Base-by-base conservation (phyloP, 768 basidiomycete species). In the Rhodotorula graminis region DNA sequence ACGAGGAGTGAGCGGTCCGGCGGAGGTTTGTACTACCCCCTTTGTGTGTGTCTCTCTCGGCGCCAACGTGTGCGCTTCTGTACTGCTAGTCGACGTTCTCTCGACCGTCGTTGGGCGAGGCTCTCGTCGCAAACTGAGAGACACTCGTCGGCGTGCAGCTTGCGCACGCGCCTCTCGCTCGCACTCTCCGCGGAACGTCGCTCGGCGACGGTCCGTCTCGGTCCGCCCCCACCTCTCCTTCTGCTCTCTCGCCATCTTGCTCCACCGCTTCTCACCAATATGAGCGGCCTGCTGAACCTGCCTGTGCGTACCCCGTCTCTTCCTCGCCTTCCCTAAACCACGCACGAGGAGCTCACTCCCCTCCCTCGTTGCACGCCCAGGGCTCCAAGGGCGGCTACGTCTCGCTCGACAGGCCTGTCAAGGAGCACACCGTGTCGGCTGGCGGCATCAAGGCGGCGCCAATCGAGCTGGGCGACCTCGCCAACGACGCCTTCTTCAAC, bases 391-490 rank as follows among this genome's bases (percentile, higher is more conserved):
- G n/a, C 9, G 69, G 69, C 6, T 65, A 66, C 25, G 61, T 47
- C 14, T 29, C 65, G 33, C 33, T 71, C n/a, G 27, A 44, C 16
- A 42, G 33, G 19, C 64, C 69, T n/a, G 27, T 70, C 52, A 70
- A 50, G 46, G 29, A 64, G 25, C 69, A 70, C 44, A 65, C 64
- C 3, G 70, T 71, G 10, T 71, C 70, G 1, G 71, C 65, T 0
- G 66, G 71, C 0, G 71, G 71, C 5, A 72, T 72, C 55, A 50
- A 15, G 31, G 31, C 56, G 8, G 49, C n/a, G 18, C 29, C 14
- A 23, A 60, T 72, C 49, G 71, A 72, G 57, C 29, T 72, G 21
- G 71, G 71, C 21, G 71, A 72, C 49, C 33, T 72, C 2, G 65
- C 31, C 1, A 61, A 58, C 61, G 61, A 64, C 27, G 37, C 4